Evolutionary conservation across 2,329 filamentous ascomycete species (phyloP).

Genomic region (Moelleriella libera): DNA sequence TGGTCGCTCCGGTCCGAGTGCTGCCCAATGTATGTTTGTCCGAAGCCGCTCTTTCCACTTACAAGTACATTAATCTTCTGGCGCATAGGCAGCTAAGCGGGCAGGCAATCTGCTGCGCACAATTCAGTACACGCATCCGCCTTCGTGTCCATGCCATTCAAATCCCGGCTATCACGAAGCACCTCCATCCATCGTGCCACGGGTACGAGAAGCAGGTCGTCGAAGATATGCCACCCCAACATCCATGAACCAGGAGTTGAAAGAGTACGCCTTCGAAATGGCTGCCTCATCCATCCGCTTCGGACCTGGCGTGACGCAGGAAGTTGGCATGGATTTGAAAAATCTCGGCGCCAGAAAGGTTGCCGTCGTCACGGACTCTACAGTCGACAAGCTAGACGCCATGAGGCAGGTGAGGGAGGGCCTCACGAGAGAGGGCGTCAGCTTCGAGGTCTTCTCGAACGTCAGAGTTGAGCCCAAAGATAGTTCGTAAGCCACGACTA

Average conservation of each 20-base stretch:
- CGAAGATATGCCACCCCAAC: slow-evolving; percentile 61
- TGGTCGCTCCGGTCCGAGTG: slow-evolving; percentile 16
- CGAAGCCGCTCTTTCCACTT: neutral
- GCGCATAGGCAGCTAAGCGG: slow-evolving; percentile 39
- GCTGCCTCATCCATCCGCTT: slow-evolving; percentile 90
- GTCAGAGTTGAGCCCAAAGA: slow-evolving; percentile 89
- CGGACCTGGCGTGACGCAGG: slow-evolving; percentile 81
- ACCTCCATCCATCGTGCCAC: slow-evolving; percentile 40
- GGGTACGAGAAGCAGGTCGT: slow-evolving; percentile 18
- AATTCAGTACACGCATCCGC: slow-evolving; percentile 82
- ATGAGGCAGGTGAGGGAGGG: slow-evolving; percentile 83
- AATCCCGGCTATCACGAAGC: slow-evolving; percentile 69
- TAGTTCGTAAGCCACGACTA: slow-evolving; percentile 48
- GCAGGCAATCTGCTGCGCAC: slow-evolving; percentile 67
- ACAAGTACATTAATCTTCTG: neutral
- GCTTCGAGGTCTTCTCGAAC: slow-evolving; percentile 68
- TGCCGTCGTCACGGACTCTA: slow-evolving; percentile 81
- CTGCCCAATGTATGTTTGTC: slow-evolving; percentile 18
- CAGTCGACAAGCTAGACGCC: slow-evolving; percentile 67
- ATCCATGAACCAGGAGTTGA: slow-evolving; percentile 39
- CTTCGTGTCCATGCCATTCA: slow-evolving; percentile 81
- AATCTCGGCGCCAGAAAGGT: slow-evolving; percentile 82
- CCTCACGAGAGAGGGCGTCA: slow-evolving; percentile 62
- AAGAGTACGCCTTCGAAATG: slow-evolving; percentile 99
- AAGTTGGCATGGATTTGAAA: slow-evolving; percentile 94